Base-by-base conservation (phyloP, 331 rosid genomes). In the Phaseolus coccineus region DNA sequence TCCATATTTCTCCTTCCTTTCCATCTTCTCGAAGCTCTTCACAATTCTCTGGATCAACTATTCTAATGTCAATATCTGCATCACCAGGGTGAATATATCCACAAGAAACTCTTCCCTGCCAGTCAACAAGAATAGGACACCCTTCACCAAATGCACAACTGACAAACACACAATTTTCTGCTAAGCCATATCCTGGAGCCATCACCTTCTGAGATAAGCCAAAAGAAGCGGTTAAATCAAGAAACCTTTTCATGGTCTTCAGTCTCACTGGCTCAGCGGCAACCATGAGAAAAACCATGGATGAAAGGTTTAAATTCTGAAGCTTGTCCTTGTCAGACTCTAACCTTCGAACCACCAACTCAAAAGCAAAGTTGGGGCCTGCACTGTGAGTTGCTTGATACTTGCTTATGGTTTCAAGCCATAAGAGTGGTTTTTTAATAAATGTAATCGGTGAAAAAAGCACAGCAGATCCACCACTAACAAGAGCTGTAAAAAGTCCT, bases 141-240 rank as follows among this genome's bases (percentile, higher is more conserved):
- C 87, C 92, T 84, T 85, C 92, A 71, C 97, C 98, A 84, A 84
- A 94, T 74, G 98, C 98, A 80, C 98, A 94, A 33, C 95, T 83
- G 37, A 94, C 98, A 78, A 92, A 94, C 69, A 94, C 98, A 86
- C 98, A 94, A 51, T 92, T 94, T 77, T 94, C 97, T 75, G 98
- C 97, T 75, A 92, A 85, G 75, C 98, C 98, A 78, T 91, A 94
- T 37, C 98, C 97, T 8, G 98, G 98, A 80, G 98, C 97, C 92
- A 91, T 77, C 85, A 81, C 90, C 78, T 86, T 81, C 63, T 89
- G 85, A 77, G 94, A 86, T 27, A 92, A 85, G 74, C 97, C 97
- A 15, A 88, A 86, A 76, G 92, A 81, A 69, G 72, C 40, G 0
- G 97, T 84, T 76, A 94, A 86, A 85, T 94, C 95, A 15, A 94